A percentile compares a stretch with the other conserved stretches of the same genome.
Evolutionary conservation across 257 asterid genomes (phyloP).

Genomic region (Solanum pimpinellifolium): DNA sequence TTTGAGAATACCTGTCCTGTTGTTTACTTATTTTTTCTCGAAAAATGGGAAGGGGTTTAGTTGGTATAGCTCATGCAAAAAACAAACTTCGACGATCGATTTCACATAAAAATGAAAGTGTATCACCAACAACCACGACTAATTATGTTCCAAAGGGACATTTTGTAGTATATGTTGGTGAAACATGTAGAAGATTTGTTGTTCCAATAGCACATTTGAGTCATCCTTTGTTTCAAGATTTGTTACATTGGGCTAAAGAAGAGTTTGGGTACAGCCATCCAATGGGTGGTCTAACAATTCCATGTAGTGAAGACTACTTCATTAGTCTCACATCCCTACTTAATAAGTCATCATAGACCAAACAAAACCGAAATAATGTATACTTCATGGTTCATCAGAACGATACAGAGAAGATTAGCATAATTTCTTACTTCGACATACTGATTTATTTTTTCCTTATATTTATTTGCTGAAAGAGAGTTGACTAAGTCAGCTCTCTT

Average conservation of each 20-base stretch:
- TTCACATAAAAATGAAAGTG: slow-evolving; percentile 23
- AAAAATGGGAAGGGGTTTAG: slow-evolving; percentile 34
- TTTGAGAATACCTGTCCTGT: neutral
- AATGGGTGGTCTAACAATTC: slow-evolving; percentile 9
- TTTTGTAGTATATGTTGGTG: slow-evolving; percentile 4
- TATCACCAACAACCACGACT: neutral
- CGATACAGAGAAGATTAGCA: neutral
- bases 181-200: neutral
- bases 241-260: slow-evolving; percentile 1
- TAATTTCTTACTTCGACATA: neutral
- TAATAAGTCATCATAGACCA: neutral
- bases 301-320: slow-evolving; percentile 1
- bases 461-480: neutral
- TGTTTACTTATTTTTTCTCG: neutral
- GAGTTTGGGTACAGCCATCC: slow-evolving; percentile 8
- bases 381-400: neutral
- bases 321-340: neutral
- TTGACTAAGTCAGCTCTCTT: neutral
- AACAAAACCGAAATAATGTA: neutral
- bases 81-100: slow-evolving; percentile 23
- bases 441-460: neutral
- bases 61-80: slow-evolving; percentile 43
- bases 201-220: slow-evolving; percentile 4
- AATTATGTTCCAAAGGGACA: slow-evolving; percentile 3
- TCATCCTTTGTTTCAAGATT: slow-evolving; percentile 4